Evolutionary conservation across 306 rosid genomes (phyloP).

Genomic region (Senna tora): DNA sequence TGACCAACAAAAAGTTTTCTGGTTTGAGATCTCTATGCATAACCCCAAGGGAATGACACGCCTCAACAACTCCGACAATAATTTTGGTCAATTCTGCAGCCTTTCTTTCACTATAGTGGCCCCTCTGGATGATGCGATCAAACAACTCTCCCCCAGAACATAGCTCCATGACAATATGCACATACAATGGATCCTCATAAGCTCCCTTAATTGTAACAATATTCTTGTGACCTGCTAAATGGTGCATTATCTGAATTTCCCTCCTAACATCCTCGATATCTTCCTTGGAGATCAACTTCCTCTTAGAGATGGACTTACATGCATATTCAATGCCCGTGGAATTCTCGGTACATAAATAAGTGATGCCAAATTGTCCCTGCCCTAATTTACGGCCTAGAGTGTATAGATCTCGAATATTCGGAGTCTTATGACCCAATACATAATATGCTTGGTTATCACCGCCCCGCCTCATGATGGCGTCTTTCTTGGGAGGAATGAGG

Average conservation of each 20-base stretch:
- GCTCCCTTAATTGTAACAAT: slow-evolving; percentile 95
- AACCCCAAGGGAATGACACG: slow-evolving; percentile 95
- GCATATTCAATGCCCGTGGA: slow-evolving; percentile 72
- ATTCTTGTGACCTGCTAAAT: slow-evolving; percentile 90
- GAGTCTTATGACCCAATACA: slow-evolving; percentile 90
- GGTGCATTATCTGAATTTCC: slow-evolving; percentile 98
- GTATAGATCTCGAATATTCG: slow-evolving; percentile 85
- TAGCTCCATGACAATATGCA: slow-evolving; percentile 96
- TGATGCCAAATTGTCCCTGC: slow-evolving; percentile 94
- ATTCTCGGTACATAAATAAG: slow-evolving; percentile 71
- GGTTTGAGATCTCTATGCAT: slow-evolving; percentile 98
- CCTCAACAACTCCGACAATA: slow-evolving; percentile 92
- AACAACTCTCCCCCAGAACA: slow-evolving; percentile 92
- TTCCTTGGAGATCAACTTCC: slow-evolving; percentile 88
- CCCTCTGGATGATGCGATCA: slow-evolving; percentile 91
- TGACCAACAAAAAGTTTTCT: slow-evolving; percentile 86
- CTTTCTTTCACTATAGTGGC: slow-evolving; percentile 87
- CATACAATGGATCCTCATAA: slow-evolving; percentile 85
- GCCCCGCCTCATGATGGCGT: slow-evolving; percentile 67
- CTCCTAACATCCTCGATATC: slow-evolving; percentile 89
- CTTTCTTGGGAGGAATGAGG: slow-evolving; percentile 46
- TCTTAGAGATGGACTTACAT: slow-evolving; percentile 89
- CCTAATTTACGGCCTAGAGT: slow-evolving; percentile 82
- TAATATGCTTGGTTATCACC: slow-evolving; percentile 71
- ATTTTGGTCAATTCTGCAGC: slow-evolving; percentile 91